Conservation (phyloP, 192 early-diverging fungal species). For the Coemansia sp. region DNA sequence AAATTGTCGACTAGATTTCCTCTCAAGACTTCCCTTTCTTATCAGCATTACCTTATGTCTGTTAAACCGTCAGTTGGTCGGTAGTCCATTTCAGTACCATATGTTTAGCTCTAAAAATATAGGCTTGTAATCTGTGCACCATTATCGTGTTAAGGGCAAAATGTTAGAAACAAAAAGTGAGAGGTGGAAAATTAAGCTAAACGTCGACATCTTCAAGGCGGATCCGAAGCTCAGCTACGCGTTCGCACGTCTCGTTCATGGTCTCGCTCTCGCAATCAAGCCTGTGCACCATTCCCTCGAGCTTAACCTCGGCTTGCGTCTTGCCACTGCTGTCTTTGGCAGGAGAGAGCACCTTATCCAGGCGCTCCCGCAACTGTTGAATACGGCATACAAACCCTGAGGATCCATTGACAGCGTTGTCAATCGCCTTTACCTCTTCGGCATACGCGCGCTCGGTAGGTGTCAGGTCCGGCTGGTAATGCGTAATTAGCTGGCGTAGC, state of each 20-base stretch:
- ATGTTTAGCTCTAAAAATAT: too few relatives aligned
- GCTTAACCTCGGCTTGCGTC: slow-evolving; percentile 8
- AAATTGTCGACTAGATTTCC: not conserved
- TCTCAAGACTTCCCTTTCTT: not conserved
- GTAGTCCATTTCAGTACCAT: too few relatives aligned
- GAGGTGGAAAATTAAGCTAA: not conserved
- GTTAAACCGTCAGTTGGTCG: too few relatives aligned
- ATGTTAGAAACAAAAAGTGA: not conserved
- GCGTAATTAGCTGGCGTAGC: slow-evolving; percentile 61
- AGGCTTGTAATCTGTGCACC: not conserved
- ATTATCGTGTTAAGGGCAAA: not conserved
- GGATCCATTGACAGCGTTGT: slow-evolving; percentile 20
- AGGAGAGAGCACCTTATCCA: slow-evolving; percentile 21
- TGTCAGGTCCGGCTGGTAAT: slow-evolving; percentile 60
- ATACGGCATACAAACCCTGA: slow-evolving; percentile 21
- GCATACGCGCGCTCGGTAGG: slow-evolving; percentile 51
- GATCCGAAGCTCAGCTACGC: slow-evolving; percentile 29
- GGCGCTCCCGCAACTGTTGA: slow-evolving; percentile 27
- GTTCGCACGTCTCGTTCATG: slow-evolving; percentile 26
- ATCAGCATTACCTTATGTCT: too few relatives aligned
- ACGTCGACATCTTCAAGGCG: slow-evolving; percentile 18
- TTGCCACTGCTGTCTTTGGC: slow-evolving; percentile 10
- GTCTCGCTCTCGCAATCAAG: slow-evolving; percentile 25
- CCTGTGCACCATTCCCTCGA: slow-evolving; percentile 18
- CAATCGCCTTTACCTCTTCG: slow-evolving; percentile 30